Conservation (phyloP, 805 yeast species). For the Candida chauliodis region DNA sequence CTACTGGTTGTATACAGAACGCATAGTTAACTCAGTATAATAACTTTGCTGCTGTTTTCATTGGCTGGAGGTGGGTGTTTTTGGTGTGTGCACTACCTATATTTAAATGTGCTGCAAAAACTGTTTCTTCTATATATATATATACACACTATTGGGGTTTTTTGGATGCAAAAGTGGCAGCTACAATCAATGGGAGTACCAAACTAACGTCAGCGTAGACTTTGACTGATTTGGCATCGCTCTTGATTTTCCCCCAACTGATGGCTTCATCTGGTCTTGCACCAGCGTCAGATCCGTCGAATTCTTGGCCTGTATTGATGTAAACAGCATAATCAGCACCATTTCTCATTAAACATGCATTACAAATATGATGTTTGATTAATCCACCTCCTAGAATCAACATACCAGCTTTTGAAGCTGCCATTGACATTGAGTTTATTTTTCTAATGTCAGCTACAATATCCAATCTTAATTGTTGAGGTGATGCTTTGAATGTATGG, state of each 20-base stretch:
- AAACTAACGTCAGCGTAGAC: slow-evolving; percentile 93
- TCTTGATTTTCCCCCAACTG: slow-evolving; percentile 97
- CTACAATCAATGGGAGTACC: slow-evolving; percentile 94
- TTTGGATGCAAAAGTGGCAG: slow-evolving; percentile 87
- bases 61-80: slow-evolving; percentile 10
- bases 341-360: slow-evolving; percentile 97
- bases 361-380: slow-evolving; percentile 94
- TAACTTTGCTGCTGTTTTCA: slow-evolving; percentile 12
- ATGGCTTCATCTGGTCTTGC: slow-evolving; percentile 99
- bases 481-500: slow-evolving; percentile 95
- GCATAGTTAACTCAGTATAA: neutral
- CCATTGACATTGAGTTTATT: slow-evolving; percentile 93
- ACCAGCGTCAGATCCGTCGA: slow-evolving; percentile 98
- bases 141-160: slow-evolving; percentile 14
- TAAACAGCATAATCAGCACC: slow-evolving; percentile 98
- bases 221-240: slow-evolving; percentile 87
- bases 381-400: slow-evolving; percentile 94
- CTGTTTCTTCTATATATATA: neutral
- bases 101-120: no score
- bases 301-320: slow-evolving; percentile 97
- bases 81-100: neutral
- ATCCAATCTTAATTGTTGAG: slow-evolving; percentile 84
- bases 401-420: slow-evolving; percentile 93
- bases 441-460: slow-evolving; percentile 90
- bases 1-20: slow-evolving; percentile 6